Conservation (phyloP, 495 filamentous ascomycete genomes). For the Peziza echinospora region DNA sequence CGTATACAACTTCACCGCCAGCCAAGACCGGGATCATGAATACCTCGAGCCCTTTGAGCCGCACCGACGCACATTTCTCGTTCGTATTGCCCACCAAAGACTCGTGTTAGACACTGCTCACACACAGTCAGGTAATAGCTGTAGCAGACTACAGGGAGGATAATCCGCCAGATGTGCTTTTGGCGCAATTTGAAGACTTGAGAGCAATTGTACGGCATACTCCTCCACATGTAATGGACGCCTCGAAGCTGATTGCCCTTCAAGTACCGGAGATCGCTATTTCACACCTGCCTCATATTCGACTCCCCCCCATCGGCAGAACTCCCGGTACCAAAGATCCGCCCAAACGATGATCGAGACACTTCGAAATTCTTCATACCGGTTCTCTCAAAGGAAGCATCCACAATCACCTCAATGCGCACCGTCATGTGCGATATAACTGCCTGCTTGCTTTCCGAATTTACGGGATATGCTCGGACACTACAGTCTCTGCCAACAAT, state of each 20-base stretch:
- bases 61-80: constrained; percentile 16
- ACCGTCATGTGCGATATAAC: constrained; percentile 87
- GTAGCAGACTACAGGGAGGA: constrained; percentile 11
- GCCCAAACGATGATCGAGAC: constrained; percentile 18
- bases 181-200: constrained; percentile 45
- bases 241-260: not conserved
- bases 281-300: constrained; percentile 29
- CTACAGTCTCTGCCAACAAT: constrained; percentile 60
- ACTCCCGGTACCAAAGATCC: constrained; percentile 21
- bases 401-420: constrained; percentile 74
- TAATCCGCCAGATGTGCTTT: constrained; percentile 24
- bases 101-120: not conserved
- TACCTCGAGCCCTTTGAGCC: constrained; percentile 18
- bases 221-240: no score
- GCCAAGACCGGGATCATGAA: constrained; percentile 36
- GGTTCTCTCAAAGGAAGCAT: constrained; percentile 48
- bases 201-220: constrained; percentile 50
- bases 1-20: constrained; percentile 71
- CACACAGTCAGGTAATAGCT: constrained; percentile 1
- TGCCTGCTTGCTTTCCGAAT: constrained; percentile 58
- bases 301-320: constrained; percentile 21
- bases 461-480: constrained; percentile 68
- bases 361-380: constrained; percentile 31
- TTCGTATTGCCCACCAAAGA: not conserved
- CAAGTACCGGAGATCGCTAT: constrained; percentile 24